Evolutionary conservation across 2,329 filamentous ascomycete genomes (phyloP).

Genomic region (Knoxdaviesia proteae): DNA sequence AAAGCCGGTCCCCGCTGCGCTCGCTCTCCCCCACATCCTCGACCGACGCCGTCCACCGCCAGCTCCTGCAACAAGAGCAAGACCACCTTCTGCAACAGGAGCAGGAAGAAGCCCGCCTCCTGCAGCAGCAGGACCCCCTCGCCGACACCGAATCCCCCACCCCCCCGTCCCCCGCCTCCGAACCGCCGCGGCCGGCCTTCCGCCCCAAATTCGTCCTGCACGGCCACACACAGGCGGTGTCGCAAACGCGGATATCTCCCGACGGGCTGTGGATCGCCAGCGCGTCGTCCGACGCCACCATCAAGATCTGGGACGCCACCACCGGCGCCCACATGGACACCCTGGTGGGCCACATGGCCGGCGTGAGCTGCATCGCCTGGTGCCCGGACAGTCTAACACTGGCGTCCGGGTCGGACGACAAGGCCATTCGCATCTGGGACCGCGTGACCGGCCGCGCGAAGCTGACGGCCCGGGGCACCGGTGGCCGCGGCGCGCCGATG

Average conservation of each 20-base stretch:
- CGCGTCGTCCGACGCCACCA: slow-evolving; percentile 69
- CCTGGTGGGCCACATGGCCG: slow-evolving; percentile 80
- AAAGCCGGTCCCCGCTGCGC: slow-evolving; percentile 13
- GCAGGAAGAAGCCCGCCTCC: slow-evolving; percentile 11
- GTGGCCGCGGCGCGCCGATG: background rate
- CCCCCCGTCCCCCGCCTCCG: slow-evolving; percentile 13
- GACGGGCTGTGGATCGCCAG: slow-evolving; percentile 80
- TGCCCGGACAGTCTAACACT: slow-evolving; percentile 71
- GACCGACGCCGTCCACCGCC: slow-evolving; percentile 9
- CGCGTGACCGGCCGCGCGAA: slow-evolving; percentile 37
- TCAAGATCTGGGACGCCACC: slow-evolving; percentile 73
- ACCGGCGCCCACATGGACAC: slow-evolving; percentile 71
- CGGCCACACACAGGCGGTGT: slow-evolving; percentile 62
- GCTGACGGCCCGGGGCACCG: slow-evolving; percentile 18
- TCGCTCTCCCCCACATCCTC: slow-evolving; percentile 12
- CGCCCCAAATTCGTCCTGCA: slow-evolving; percentile 46
- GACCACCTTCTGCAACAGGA: slow-evolving; percentile 12
- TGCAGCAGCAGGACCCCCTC: slow-evolving; percentile 8
- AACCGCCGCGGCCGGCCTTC: slow-evolving; percentile 44
- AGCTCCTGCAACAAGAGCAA: slow-evolving; percentile 12
- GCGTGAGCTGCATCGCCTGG: slow-evolving; percentile 87
- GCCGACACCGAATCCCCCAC: slow-evolving; percentile 15
- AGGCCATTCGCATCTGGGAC: slow-evolving; percentile 87
- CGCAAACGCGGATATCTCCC: slow-evolving; percentile 77
- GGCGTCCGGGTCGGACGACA: slow-evolving; percentile 87